These are phyloP conservation scores for Neurospora intermedia DNA, from an alignment of 495 filamentous ascomycete genomes.

Conservation along the genomic window DNA sequence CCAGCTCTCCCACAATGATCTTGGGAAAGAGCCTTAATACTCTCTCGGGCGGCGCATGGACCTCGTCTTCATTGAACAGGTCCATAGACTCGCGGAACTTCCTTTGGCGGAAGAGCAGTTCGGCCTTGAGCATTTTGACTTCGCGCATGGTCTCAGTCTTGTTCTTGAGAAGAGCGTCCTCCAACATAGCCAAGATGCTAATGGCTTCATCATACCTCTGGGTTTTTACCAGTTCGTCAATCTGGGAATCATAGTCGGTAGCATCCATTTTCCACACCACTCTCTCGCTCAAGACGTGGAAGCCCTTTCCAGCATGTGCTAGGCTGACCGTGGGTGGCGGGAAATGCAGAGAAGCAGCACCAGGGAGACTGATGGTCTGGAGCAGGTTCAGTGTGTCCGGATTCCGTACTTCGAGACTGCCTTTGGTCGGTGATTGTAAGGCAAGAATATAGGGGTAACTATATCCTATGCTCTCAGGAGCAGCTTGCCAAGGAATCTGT, in stretches of 20 bases:
- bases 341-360: conserved; percentile 78
- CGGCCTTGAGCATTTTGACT: conserved; percentile 83
- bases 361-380: conserved; percentile 71
- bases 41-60: conserved; percentile 78
- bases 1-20: conserved; percentile 70
- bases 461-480: conserved; percentile 84
- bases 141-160: conserved; percentile 71
- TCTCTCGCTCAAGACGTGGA: conserved; percentile 79
- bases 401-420: conserved; percentile 81
- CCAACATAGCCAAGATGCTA: conserved; percentile 76
- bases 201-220: conserved; percentile 84
- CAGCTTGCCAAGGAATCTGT: conserved; percentile 82
- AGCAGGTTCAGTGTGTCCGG: conserved; percentile 81
- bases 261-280: conserved; percentile 93
- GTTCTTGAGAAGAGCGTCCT: conserved; percentile 79
- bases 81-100: conserved; percentile 87
- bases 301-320: conserved; percentile 88
- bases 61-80: conserved; percentile 67
- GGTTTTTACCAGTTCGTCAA: conserved; percentile 69
- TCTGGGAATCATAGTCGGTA: conserved; percentile 84
- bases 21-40: conserved; percentile 80
- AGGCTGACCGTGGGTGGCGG: conserved; percentile 86
- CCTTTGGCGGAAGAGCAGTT: conserved; percentile 65
- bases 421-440: conserved; percentile 73
- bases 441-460: conserved; percentile 92